Base-by-base conservation (phyloP, 2,329 filamentous ascomycete species). In the Colletotrichum kahawae region DNA sequence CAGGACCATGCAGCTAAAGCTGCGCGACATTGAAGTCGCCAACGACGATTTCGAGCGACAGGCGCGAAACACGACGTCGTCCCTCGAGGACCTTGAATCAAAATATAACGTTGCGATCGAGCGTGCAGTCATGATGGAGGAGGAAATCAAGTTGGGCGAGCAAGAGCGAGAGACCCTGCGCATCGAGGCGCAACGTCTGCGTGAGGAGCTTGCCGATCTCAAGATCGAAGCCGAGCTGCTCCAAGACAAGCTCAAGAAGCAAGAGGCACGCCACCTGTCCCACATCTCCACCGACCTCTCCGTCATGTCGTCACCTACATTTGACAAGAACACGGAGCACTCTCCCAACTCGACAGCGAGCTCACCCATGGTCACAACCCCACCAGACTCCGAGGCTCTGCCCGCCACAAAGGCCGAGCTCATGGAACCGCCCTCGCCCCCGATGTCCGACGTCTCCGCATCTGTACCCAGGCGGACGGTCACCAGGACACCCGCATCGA, bases 21-120 rank as follows among this genome's bases (percentile, higher is more conserved):
- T 99, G 73, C 93, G 97, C 79, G 97, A 99, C 83, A 98, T 96
- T 79, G 97, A 99, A 85, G 97, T 99, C 70, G 95, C 95, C 83
- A 99, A 98, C 86, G 97, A 99, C 88, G 97, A 99, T 84, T 98
- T 96, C 82, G 97, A 99, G 87, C 93, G 95, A 78, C 96, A 98
- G 86, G 96, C 97, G 79, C 93, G 97, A 79, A 97, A 98, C 84
- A 98, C 96, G 33, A 96, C 95, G 43, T 98, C 96, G 59, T 98
- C 96, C 66, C 91, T 98, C 77, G 97, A 99, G 85, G 97, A 99
- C 82, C 89, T 99, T 84, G 97, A 99, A 85, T 96, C 94, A 77
- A 99, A 98, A 85, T 98, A 97, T 85, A 98, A 98, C 83, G 92
- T 97, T 71, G 92, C 96, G 6, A 97, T 99, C 79, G 97, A 99